Base-by-base conservation (phyloP, 495 filamentous ascomycete species). In the Lasiosphaeria miniovina region DNA sequence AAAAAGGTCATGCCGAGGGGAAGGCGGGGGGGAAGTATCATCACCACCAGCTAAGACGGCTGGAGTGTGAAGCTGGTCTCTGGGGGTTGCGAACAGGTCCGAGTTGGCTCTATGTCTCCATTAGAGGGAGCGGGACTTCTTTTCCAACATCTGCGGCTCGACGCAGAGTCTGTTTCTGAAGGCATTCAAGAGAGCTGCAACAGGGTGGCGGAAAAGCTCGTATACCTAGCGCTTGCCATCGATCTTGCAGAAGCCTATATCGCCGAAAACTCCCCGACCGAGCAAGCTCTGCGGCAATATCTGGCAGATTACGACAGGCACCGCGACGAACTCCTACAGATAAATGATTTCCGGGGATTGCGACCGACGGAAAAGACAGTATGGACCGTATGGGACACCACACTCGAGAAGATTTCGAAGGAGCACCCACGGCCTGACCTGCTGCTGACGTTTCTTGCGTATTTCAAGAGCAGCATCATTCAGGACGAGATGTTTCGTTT, bases 201-300 rank as follows among this genome's bases (percentile, higher is more conserved):
- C 52, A 12, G 51, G 50, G 70, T 38, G 71, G 81, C 3, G 63
- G 68, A n/a, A 54, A 57, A 34, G 68, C 65, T 83, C 4, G 77
- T 77, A 14, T 71, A 59, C 38, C 71, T 84, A 59, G 78, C 82
- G 15, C 74, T 83, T 10, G 79, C 80, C 4, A 81, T 41, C 14
- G 38, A 41, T 14, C 38, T 41, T 41, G 38, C 38, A 41, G 38
- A 3, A 41, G 38, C 38, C 83, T 83, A 77, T 61, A 81, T 84
- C 53, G 61, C 59, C 6, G 40, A 58, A 58, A 72, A 70, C 52
- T 82, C 83, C 58, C 60, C 80, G 0, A 41, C 70, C 46, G 55
- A 69, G 51, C 38, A 17, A 36, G 63, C 68, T 48, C 54, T 68
- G 36, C 12, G 36, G 38, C 60, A 60, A 46, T 70, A 68, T 54